A percentile compares a stretch with the other conserved stretches of the same genome.
Evolutionary conservation across 1,284 basidiomycete genomes (phyloP).

Genomic region (Leccinum griseonigrum): DNA sequence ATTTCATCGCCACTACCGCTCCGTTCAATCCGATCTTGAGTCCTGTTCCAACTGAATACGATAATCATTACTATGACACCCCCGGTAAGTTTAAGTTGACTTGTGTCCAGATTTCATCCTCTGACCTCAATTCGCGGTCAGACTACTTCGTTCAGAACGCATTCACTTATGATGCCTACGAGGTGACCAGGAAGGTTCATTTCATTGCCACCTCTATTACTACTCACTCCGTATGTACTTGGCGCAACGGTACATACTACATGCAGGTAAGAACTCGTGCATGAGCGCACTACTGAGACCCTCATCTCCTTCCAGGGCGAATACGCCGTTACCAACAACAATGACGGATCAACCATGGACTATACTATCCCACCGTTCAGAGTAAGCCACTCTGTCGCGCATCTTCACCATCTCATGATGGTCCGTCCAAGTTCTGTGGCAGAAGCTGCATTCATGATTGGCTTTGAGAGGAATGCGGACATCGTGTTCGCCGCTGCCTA

Average conservation of each 20-base stretch:
- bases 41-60: slow-evolving; percentile 56
- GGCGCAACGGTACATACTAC: slow-evolving; percentile 52
- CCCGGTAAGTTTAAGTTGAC: slow-evolving; percentile 30
- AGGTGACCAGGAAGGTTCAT: slow-evolving; percentile 29
- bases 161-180: slow-evolving; percentile 59
- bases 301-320: slow-evolving; percentile 45
- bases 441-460: slow-evolving; percentile 75
- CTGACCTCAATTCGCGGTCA: slow-evolving; percentile 2
- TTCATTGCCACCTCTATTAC: not conserved
- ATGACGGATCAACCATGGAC: slow-evolving; percentile 55
- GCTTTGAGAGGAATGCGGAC: slow-evolving; percentile 57
- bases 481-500: slow-evolving; percentile 67
- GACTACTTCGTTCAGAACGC: slow-evolving; percentile 61
- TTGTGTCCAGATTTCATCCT: not conserved
- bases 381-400: slow-evolving; percentile 15
- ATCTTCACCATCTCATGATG: not conserved
- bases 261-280: slow-evolving; percentile 36
- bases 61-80: slow-evolving; percentile 66
- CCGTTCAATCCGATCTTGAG: slow-evolving; percentile 47
- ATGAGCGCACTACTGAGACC: not conserved
- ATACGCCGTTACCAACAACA: slow-evolving; percentile 57
- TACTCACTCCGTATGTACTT: not conserved
- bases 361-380: slow-evolving; percentile 58
- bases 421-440: slow-evolving; percentile 37
- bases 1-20: slow-evolving; percentile 58